phyloP scores from a whole-genome alignment of 306 rosid genomes.

The Styphnolobium japonicum region DNA sequence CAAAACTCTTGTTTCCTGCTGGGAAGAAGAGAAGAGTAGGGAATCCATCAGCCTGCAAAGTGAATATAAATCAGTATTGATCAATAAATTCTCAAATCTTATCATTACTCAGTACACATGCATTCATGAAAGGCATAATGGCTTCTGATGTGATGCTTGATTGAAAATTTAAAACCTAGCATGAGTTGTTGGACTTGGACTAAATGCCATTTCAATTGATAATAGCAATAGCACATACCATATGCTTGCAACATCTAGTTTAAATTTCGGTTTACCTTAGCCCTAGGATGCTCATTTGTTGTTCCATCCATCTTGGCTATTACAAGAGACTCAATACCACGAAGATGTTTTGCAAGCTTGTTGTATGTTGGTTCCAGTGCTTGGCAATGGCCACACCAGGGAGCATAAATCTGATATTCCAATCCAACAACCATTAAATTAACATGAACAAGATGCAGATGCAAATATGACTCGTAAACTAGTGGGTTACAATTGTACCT shows the following conservation, averaged over 20 bases:
- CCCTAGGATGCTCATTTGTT: conserved; percentile 97
- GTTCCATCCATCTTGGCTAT: conserved; percentile 99
- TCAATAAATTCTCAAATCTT: conserved; percentile 3
- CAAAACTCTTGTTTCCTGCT: conserved; percentile 57
- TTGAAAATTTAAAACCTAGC: conserved; percentile 1
- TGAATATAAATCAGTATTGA: conserved; percentile 1
- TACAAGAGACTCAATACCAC: conserved; percentile 70
- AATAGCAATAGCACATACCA: not conserved
- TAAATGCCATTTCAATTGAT: conserved; percentile 4
- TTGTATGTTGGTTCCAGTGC: conserved; percentile 84
- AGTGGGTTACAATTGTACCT: conserved; percentile 47
- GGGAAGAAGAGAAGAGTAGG: conserved; percentile 57
- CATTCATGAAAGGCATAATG: not conserved
- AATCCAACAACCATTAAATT: not conserved
- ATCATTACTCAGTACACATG: not conserved
- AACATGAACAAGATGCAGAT: conserved; percentile 19
- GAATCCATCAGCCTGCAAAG: conserved; percentile 51
- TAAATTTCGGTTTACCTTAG: conserved; percentile 60
- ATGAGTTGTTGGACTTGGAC: not conserved
- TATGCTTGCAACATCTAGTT: not conserved
- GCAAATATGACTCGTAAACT: not conserved
- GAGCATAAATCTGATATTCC: conserved; percentile 82
- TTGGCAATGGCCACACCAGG: conserved; percentile 99
- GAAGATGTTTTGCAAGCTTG: conserved; percentile 92
- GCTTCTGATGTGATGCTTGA: not conserved